Evolutionary conservation across 2,329 filamentous ascomycete genomes (phyloP), one percentile per base, ranked within the genome.

Genomic region (Aspergillus amoenus): DNA sequence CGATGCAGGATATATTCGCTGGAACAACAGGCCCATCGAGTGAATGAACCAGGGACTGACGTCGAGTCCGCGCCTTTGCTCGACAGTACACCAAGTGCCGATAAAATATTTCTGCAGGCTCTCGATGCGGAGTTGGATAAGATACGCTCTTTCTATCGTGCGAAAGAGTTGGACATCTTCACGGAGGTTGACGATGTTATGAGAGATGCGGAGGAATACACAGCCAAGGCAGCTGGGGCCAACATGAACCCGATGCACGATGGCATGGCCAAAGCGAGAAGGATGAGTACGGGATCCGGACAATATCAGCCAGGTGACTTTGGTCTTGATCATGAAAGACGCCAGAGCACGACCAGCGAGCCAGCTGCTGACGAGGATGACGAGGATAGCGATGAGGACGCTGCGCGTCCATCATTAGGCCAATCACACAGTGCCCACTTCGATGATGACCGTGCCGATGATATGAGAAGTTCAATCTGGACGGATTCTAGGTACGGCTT

Each of bases 81-180:
- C 58, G 79, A 82, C 59, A 81, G 82, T 57, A 68, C 76, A 24
- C 76, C 81, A 45, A 88, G 95, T 58, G 88, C 92, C 13, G 93
- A 97, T 72, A 82, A 85, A 40, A 83, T 93, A 58, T 99, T 99
- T 72, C 82, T 83, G 63, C 87, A 87, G 62, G 88, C 92, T 41
- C 83, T 99, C 17, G 91, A 95, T 68, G 84, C 89, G 42, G 94
- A 99, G 73, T 79, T 99, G 50, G 93, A 97, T 70, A 97, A 97
- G 80, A 91, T 99, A 60, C 89, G 86, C 68, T 89, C 88, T 0
- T 99, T 99, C 74, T 97, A 94, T 75, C 83, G 87, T 61, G 78
- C 91, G 60, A 99, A 99, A 75, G 93, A 99, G 75, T 81, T 85
- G 22, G 93, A 97, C 72, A 86, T 99, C 13, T 86, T 89, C 59